Evolutionary conservation across 176 grass and related monocot species (phyloP).

Genomic region (Paspalum vaginatum): DNA sequence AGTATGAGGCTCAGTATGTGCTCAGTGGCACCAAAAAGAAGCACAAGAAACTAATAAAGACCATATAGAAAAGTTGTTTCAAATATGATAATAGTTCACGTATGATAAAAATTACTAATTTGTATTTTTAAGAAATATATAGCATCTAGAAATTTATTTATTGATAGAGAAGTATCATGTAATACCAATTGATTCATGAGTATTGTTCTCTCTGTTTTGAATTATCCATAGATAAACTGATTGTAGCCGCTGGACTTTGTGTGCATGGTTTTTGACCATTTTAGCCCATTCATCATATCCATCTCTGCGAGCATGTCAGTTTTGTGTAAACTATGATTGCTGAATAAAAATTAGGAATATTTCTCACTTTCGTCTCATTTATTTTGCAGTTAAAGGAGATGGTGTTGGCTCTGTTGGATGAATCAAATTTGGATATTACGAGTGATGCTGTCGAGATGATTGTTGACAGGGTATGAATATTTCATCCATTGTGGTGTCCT

Average conservation of each 20-base stretch:
- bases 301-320: not conserved
- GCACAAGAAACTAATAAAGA: not conserved
- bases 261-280: not conserved
- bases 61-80: not conserved
- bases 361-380: not conserved
- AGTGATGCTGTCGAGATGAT: slow-evolving; percentile 37
- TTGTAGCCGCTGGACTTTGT: not conserved
- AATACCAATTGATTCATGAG: not conserved
- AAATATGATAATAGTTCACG: not conserved
- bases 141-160: not conserved
- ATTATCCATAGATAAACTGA: not conserved
- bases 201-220: not conserved
- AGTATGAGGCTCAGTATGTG: not conserved
- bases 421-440: slow-evolving; percentile 51
- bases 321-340: not conserved
- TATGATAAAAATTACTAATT: not conserved
- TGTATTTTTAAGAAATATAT: slow-evolving; percentile 2
- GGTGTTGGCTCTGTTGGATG: slow-evolving; percentile 49
- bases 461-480: slow-evolving; percentile 53
- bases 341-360: not conserved
- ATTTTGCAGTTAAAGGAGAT: slow-evolving; percentile 45
- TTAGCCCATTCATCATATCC: not conserved
- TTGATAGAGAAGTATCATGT: not conserved
- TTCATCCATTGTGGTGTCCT: slow-evolving; percentile 6
- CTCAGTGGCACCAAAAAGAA: not conserved